A percentile compares a stretch with the other conserved stretches of the same genome.
Evolutionary conservation across 768 basidiomycete species (phyloP).

Genomic region (Exsudoporus frostii): DNA sequence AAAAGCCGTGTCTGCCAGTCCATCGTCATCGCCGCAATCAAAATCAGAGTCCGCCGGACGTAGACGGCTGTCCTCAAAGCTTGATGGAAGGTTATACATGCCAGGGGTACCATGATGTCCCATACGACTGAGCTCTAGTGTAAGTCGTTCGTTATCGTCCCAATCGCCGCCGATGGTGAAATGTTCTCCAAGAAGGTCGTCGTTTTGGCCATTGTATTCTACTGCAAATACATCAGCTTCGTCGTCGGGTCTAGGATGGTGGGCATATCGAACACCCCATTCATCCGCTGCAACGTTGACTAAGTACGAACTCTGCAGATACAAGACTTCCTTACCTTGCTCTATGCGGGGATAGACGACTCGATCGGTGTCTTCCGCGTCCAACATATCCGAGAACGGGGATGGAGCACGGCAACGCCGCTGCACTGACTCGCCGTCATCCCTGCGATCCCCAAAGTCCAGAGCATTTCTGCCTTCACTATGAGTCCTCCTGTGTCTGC

Average conservation of each 20-base stretch:
- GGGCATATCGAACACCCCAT: conserved; percentile 26
- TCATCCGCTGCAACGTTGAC: conserved; percentile 22
- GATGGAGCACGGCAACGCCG: conserved; percentile 28
- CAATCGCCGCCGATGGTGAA: conserved; percentile 20
- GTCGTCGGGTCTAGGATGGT: conserved; percentile 4
- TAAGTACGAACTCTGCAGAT: conserved; percentile 6
- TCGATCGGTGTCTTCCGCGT: conserved; percentile 21
- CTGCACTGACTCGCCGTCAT: conserved; percentile 19
- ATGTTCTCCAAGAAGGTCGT: conserved; percentile 26
- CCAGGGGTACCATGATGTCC: neutral
- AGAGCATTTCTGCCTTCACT: conserved; percentile 43
- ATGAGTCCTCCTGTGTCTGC: conserved; percentile 47
- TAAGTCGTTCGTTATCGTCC: conserved; percentile 22
- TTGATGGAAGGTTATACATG: neutral
- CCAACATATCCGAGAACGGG: conserved; percentile 11
- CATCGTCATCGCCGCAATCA: conserved; percentile 6
- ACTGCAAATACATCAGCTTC: conserved; percentile 22
- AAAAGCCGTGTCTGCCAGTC: conserved; percentile 14
- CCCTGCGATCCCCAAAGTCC: conserved; percentile 30
- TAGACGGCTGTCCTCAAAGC: conserved; percentile 4
- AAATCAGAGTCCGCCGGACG: conserved; percentile 8
- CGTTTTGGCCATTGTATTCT: conserved; percentile 22
- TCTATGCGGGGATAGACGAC: conserved; percentile 29
- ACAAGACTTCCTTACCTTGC: conserved; percentile 15
- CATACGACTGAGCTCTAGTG: conserved; percentile 17